Evolutionary conservation across 2,329 filamentous ascomycete species (phyloP), one percentile per base, ranked within the genome.

Genomic region (Didymella sp.): DNA sequence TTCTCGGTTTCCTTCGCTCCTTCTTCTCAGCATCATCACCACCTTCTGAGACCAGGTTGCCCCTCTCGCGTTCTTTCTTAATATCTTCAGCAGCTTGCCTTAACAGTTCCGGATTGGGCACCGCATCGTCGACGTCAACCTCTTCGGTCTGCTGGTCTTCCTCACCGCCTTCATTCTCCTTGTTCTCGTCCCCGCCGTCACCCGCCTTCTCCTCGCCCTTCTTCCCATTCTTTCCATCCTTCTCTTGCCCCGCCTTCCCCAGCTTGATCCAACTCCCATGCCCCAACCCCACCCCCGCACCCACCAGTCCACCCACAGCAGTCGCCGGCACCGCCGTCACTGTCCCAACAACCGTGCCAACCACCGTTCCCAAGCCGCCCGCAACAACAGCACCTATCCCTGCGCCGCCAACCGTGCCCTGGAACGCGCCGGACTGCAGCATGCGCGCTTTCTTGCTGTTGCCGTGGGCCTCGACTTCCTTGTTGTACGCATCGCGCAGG

Each of bases 221-320:
- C 31, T 57, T 59, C 30, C 52, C 47, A 17, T 38, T 52, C 31
- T 57, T 59, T 27, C 52, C 47, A 17, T 57, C 56, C 37, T 55
- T 63, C 0, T 58, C 65, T 33, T 56, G 60, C 30, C 63, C 67
- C 27, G 64, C 42, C 42, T 63, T 60, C 4, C 65, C 63, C 47
- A 79, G 54, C 64, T 77, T 79, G 21, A 80, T 73, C 65, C 73
- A 79, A 12, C 78, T 78, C 30, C 78, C 78, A 65, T 78, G 75
- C 13, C 77, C 69, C 9, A 74, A 74, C 3, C 78, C 78, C 9
- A 76, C 75, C 0, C 77, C 78, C 3, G 70, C 69, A 0, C 78
- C 78, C 0, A 78, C 75, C 46, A 80, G 50, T 0, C 73, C 77
- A 0, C 77, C 77, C 5, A 80, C 59, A 13, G 69, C 75, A 35